Percentiles rank a stretch among this genome's conserved stretches.
Conservation (phyloP, 345 rosid species). For the Populus deltoides region DNA sequence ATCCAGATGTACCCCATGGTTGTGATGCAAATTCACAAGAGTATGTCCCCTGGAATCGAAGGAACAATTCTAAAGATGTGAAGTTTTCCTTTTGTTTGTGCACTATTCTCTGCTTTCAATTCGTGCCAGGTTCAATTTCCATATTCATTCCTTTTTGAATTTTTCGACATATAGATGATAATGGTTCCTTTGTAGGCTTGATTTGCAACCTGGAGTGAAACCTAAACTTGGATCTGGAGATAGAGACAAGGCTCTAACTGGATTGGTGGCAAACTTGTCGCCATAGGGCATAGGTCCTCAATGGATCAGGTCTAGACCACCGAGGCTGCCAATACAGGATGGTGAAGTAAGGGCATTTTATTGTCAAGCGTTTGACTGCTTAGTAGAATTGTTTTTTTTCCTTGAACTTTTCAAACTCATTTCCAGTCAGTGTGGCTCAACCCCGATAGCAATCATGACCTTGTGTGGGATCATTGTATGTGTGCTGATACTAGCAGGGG, state of each 20-base stretch:
- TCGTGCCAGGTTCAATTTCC: background rate
- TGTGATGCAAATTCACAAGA: constrained; percentile 72
- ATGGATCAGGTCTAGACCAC: constrained; percentile 87
- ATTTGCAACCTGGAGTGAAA: constrained; percentile 68
- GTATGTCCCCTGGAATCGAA: constrained; percentile 44
- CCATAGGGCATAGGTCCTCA: constrained; percentile 58
- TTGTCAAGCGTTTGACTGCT: background rate
- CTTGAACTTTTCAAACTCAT: constrained; percentile 4
- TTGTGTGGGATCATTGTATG: constrained; percentile 94
- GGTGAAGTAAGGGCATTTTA: constrained; percentile 55
- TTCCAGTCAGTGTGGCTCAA: constrained; percentile 87
- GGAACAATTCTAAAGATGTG: background rate
- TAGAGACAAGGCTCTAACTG: constrained; percentile 64
- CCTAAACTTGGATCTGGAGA: constrained; percentile 83
- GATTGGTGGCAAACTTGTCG: constrained; percentile 47
- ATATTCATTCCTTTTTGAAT: constrained; percentile 8
- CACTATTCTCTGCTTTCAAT: background rate
- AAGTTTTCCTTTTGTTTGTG: background rate
- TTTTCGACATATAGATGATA: constrained; percentile 19
- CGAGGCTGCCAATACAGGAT: constrained; percentile 68
- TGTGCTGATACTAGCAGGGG: constrained; percentile 99
- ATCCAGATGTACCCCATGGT: constrained; percentile 77
- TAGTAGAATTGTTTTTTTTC: constrained; percentile 9
- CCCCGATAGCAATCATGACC: constrained; percentile 93
- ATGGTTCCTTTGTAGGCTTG: constrained; percentile 52